phyloP scores from a whole-genome alignment of 1,284 basidiomycete genomes.

The Heterobasidion irregulare region DNA sequence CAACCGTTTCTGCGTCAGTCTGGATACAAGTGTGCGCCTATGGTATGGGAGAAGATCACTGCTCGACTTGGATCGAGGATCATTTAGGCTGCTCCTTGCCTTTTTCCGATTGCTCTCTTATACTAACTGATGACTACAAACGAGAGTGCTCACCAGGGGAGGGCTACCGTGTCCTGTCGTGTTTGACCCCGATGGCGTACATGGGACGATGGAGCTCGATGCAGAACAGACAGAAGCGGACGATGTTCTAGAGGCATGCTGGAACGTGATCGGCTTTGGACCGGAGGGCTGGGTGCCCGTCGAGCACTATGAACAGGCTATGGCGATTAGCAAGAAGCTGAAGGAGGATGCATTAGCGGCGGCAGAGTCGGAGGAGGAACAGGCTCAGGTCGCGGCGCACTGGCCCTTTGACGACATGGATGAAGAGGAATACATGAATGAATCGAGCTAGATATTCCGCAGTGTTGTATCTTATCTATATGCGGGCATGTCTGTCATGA shows the following conservation, averaged over 20 bases:
- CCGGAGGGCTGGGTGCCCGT: slow-evolving; percentile 32
- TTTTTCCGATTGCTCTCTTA: slow-evolving; percentile 18
- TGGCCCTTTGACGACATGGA: slow-evolving; percentile 41
- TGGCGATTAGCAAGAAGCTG: slow-evolving; percentile 21
- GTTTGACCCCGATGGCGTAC: slow-evolving; percentile 33
- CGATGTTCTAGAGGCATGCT: slow-evolving; percentile 19
- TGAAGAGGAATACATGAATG: slow-evolving; percentile 30
- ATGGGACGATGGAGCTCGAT: slow-evolving; percentile 28
- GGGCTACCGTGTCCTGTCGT: slow-evolving; percentile 32
- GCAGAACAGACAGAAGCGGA: slow-evolving; percentile 20
- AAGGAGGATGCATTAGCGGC: slow-evolving; percentile 24
- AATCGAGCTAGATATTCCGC: slow-evolving; percentile 8
- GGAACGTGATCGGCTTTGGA: slow-evolving; percentile 22
- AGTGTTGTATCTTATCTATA: background rate
- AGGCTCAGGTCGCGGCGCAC: slow-evolving; percentile 23
- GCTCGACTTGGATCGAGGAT: slow-evolving; percentile 39
- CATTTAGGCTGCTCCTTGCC: slow-evolving; percentile 34
- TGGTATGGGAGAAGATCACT: slow-evolving; percentile 40
- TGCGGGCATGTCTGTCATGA: too few species aligned
- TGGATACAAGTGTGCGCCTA: slow-evolving; percentile 31
- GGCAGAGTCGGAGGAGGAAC: slow-evolving; percentile 21
- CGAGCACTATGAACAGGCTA: slow-evolving; percentile 28
- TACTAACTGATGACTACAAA: slow-evolving; percentile 32
- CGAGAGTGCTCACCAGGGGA: slow-evolving; percentile 28
- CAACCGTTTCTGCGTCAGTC: slow-evolving; percentile 39